phyloP scores from a whole-genome alignment of 2,329 filamentous ascomycete genomes.

The Aurifilum marmelostoma region DNA sequence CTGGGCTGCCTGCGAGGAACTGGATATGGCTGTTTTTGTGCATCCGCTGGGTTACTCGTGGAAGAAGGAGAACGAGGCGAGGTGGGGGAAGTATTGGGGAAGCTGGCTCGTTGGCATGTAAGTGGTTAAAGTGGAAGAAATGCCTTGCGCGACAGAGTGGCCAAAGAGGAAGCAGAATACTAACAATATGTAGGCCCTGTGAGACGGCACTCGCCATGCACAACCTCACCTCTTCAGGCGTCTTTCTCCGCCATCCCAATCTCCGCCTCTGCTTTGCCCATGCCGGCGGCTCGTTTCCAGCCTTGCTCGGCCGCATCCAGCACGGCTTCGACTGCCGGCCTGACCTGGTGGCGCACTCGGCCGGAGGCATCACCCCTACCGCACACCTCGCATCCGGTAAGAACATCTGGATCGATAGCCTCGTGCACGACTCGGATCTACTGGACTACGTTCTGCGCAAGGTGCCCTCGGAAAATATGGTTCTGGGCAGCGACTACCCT shows the following conservation, averaged over 20 bases:
- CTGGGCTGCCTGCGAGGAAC: conserved; percentile 39
- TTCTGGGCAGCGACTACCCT: conserved; percentile 42
- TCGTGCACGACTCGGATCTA: conserved; percentile 41
- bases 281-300: conserved; percentile 41
- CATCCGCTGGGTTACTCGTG: conserved; percentile 42
- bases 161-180: background rate
- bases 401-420: conserved; percentile 41
- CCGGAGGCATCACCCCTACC: conserved; percentile 37
- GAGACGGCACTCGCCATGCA: conserved; percentile 42
- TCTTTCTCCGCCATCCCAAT: conserved; percentile 37
- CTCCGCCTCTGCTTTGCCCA: conserved; percentile 42
- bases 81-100: conserved; percentile 41
- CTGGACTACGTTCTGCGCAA: conserved; percentile 40
- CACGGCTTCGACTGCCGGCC: conserved; percentile 42
- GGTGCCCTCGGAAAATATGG: conserved; percentile 37
- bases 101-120: conserved; percentile 42
- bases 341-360: conserved; percentile 39
- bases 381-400: conserved; percentile 35
- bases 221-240: conserved; percentile 37
- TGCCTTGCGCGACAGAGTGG: background rate
- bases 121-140: background rate
- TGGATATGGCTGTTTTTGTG: conserved; percentile 40
- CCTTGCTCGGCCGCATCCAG: conserved; percentile 41
- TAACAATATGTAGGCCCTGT: conserved; percentile 31
- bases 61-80: conserved; percentile 37